Evolutionary conservation across 1,284 basidiomycete species (phyloP), one percentile per base, ranked within the genome.

Genomic region (Megacollybia platyphylla): DNA sequence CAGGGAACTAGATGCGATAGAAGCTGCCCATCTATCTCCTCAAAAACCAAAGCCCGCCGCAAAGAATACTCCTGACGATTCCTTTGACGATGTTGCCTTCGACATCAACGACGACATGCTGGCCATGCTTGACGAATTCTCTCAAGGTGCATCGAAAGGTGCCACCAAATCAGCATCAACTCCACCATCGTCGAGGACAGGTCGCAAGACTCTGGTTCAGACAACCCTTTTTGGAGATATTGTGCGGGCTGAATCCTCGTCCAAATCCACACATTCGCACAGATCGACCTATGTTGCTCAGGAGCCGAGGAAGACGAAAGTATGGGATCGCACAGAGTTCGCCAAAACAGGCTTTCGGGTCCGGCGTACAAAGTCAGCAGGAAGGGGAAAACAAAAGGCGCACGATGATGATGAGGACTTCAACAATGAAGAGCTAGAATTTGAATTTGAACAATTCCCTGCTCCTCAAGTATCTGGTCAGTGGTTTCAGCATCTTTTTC

Each of bases 241-340:
- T 10, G 52, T 74, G 1, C 63, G 58, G 11, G 51, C 61, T 4
- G 49, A 54, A 6, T 46, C 57, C 11, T 57, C 66, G 9, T 48
- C 57, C 4, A 34, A 15, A 11, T 24, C 20, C 5, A 24, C 5
- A 24, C 20, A 24, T 24, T 24, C 20, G 20, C 20, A 24, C 20
- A 34, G 31, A 34, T 57, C 55, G 11, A 58, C 61, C 39, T 44
- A 62, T 36, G 37, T 15, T 15, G 30, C 46, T 36, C 62, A 63
- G n/a, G 69, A 64, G 45, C 71, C 73, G 1, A 51, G 55, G 24
- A 80, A 78, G 57, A 77, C 71, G 0, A 93, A 91, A 62, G 65
- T 71, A 41, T 94, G 91, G 90, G 87, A 93, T 56, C 79, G 87
- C 18, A 87, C 88, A 0, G 76, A 66, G 9, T 92, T 86, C 54